A percentile compares a stretch with the other conserved stretches of the same genome.
Evolutionary conservation across 129 eudicot genomes (phyloP).

Genomic region (Flaveria ramosissima): DNA sequence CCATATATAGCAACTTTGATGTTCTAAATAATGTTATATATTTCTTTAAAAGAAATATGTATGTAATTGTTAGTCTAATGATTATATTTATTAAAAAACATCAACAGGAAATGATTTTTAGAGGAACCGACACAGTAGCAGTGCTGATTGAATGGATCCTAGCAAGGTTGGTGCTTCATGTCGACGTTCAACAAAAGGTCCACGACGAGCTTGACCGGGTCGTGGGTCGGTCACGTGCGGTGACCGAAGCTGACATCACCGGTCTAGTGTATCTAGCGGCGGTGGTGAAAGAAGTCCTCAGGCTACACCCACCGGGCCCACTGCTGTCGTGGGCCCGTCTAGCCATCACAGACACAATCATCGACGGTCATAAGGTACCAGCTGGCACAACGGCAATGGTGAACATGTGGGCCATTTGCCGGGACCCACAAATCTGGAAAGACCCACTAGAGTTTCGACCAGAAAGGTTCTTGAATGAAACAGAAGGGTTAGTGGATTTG

Average conservation of each 20-base stretch:
- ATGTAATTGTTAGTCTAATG: no score
- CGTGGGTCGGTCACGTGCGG: slow-evolving; percentile 70
- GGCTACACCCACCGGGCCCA: slow-evolving; percentile 97
- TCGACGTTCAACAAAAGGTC: slow-evolving; percentile 63
- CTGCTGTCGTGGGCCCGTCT: slow-evolving; percentile 86
- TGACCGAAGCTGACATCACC: slow-evolving; percentile 59
- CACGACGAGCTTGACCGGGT: slow-evolving; percentile 68
- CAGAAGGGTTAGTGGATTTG: slow-evolving; percentile 32
- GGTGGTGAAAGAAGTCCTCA: slow-evolving; percentile 75
- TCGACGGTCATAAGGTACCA: slow-evolving; percentile 69
- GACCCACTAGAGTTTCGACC: slow-evolving; percentile 69
- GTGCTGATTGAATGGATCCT: slow-evolving; percentile 88
- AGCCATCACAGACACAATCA: slow-evolving; percentile 52
- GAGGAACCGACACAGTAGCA: slow-evolving; percentile 92
- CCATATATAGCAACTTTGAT: slow-evolving; percentile 19
- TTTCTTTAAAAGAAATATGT: no score
- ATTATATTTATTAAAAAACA: not conserved
- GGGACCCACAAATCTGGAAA: slow-evolving; percentile 76
- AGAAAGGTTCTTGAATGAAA: slow-evolving; percentile 52
- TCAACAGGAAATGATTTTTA: slow-evolving; percentile 86
- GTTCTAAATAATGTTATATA: not conserved
- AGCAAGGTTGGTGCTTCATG: slow-evolving; percentile 76
- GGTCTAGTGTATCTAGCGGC: slow-evolving; percentile 64
- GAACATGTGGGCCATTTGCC: slow-evolving; percentile 89
- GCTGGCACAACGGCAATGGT: slow-evolving; percentile 89